Evolutionary conservation across 371 early-diverging fungal genomes (phyloP), one percentile per base, ranked within the genome.

Genomic region (Blastocladiella emersonii): DNA sequence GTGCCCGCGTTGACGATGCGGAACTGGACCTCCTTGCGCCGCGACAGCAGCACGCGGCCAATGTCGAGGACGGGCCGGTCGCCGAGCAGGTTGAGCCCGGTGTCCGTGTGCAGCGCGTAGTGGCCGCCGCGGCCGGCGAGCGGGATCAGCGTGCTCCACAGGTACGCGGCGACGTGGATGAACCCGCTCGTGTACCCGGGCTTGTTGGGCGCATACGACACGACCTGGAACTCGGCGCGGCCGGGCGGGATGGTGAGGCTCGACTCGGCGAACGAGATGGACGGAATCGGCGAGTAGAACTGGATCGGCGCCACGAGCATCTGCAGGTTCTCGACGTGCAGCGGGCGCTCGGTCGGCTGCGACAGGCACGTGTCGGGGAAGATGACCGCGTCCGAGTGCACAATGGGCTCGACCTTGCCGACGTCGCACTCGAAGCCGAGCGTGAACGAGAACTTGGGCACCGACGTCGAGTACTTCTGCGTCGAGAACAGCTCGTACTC

Each of bases 61-160:
- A 12, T 65, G 61, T 32, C 69, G 53, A 49, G 66, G 62, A 17
- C 67, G 57, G 34, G 70, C 70, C 21, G 61, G 27, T 62, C 69
- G 3, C 61, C 53, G 30, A 51, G 53, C 13, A 51, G 25, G 53
- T 51, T 51, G 53, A 30, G 15, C 13, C 53, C 53, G 6, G 53
- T 3, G 23, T 23, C 23, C 1, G 53, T 51, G 13, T 27, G 8
- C 13, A 51, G 30, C 30, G 7, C 19, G 30, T 30, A 15, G 30
- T 10, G 8, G 15, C 53, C 53, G 3, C 30, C 32, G 15, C 53
- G 27, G 0, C 30, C 53, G 12, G 53, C 27, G 15, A 51, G 8
- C 53, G 53, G 30, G 10, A 51, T 30, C 15, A 51, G 12, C 53
- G 27, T 12, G 53, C 30, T 51, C 53, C 53, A 51, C 53, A 51